phyloP scores from a whole-genome alignment of 2,329 filamentous ascomycete genomes.

The Tolypocladium sp. region DNA sequence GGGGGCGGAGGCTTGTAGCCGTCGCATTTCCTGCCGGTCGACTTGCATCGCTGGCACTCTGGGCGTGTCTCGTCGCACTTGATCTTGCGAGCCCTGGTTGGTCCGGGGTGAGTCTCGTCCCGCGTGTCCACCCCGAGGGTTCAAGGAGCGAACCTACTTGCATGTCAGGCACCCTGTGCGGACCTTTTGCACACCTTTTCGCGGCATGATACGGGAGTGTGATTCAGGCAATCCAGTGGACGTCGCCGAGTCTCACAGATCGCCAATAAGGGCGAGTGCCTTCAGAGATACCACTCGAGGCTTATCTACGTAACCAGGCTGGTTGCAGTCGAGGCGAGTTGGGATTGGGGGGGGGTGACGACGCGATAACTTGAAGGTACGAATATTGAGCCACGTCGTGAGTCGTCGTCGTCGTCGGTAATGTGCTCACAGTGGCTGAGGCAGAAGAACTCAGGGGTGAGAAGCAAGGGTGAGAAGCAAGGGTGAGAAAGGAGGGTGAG shows the following conservation, averaged over 20 bases:
- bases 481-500: no score
- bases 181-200: slow-evolving; percentile 22
- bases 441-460: neutral
- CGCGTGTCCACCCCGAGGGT: neutral
- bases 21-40: slow-evolving; percentile 44
- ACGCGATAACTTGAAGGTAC: neutral
- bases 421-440: neutral
- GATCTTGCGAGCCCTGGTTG: slow-evolving; percentile 39
- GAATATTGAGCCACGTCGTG: neutral
- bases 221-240: neutral
- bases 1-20: slow-evolving; percentile 35
- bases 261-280: no score
- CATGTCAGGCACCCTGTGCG: slow-evolving; percentile 42
- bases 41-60: slow-evolving; percentile 38
- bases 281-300: no score
- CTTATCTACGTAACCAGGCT: no score
- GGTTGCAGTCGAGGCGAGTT: neutral
- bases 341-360: neutral
- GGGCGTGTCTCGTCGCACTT: slow-evolving; percentile 50
- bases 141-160: slow-evolving; percentile 31
- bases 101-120: neutral
- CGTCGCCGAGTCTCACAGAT: no score
- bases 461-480: no score
- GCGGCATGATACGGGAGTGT: slow-evolving; percentile 9
- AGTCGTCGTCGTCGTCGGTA: neutral